phyloP scores from a whole-genome alignment of 148 eudicot genomes.

The Gaultheria prostrata region DNA sequence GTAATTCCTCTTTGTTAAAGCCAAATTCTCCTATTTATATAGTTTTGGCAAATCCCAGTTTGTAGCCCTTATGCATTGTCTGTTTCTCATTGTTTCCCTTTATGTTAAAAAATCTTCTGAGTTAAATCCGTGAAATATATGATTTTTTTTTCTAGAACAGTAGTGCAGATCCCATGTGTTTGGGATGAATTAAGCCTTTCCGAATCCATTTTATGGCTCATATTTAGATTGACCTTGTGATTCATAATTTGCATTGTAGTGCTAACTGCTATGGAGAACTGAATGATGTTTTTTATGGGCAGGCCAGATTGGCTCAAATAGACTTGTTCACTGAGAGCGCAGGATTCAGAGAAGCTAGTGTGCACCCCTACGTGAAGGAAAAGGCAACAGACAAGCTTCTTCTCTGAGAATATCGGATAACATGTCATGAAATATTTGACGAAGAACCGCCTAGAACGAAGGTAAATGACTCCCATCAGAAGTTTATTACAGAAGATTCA shows the following conservation, averaged over 20 bases:
- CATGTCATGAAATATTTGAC: conserved; percentile 71
- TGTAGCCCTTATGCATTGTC: not conserved
- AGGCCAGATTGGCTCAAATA: conserved; percentile 75
- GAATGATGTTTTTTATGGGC: conserved; percentile 17
- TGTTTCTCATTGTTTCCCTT: not conserved
- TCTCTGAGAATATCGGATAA: conserved; percentile 77
- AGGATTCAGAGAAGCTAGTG: conserved; percentile 75
- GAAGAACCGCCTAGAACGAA: conserved; percentile 77
- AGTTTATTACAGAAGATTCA: not conserved
- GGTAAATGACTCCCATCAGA: conserved; percentile 33
- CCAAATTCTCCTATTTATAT: not conserved
- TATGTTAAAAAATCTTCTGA: not conserved
- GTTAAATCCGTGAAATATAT: not conserved
- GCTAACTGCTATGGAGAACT: not conserved
- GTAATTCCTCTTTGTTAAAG: not conserved
- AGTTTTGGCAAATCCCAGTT: not conserved
- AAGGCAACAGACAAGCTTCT: conserved; percentile 62
- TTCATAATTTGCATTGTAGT: not conserved
- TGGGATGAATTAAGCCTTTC: not conserved
- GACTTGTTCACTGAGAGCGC: conserved; percentile 69
- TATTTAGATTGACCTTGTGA: not conserved
- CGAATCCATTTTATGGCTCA: not conserved
- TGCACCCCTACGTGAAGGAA: conserved; percentile 66
- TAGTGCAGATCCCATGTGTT: not conserved
- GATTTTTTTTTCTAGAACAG: not conserved